A percentile compares a stretch with the other conserved stretches of the same genome.
These are phyloP conservation scores for Globisporangium recalcitrans DNA, from an alignment of 352 stramenopile genomes.

Conservation along the genomic window DNA sequence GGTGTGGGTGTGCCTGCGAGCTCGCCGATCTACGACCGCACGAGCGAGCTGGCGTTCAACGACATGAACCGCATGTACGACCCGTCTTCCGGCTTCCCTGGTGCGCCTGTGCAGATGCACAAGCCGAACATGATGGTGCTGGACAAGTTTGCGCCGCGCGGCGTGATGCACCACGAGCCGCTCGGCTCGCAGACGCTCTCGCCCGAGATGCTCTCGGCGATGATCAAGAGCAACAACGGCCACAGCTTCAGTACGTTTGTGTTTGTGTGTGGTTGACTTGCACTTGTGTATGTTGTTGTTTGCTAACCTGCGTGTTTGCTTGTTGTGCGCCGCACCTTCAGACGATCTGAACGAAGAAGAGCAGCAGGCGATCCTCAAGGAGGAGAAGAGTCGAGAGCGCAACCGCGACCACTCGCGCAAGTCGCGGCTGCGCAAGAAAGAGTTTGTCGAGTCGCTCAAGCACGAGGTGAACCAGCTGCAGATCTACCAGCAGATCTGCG, in stretches of 20 bases:
- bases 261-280: background rate
- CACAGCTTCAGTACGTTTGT: constrained; percentile 40
- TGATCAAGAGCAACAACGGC: constrained; percentile 77
- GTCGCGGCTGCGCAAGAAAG: constrained; percentile 92
- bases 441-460: constrained; percentile 93
- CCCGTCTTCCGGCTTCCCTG: constrained; percentile 40
- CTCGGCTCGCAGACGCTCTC: constrained; percentile 75
- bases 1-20: constrained; percentile 24
- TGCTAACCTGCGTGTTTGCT: background rate
- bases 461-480: constrained; percentile 76
- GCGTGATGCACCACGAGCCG: constrained; percentile 28
- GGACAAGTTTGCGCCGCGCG: constrained; percentile 16
- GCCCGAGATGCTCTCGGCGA: constrained; percentile 71
- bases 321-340: constrained; percentile 13
- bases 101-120: constrained; percentile 39
- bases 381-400: constrained; percentile 84
- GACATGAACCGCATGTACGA: constrained; percentile 73
- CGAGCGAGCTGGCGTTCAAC: constrained; percentile 55
- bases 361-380: constrained; percentile 71
- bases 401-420: constrained; percentile 95
- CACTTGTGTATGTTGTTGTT: background rate
- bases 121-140: constrained; percentile 24
- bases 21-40: constrained; percentile 43
- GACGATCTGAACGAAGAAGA: constrained; percentile 81
- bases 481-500: constrained; percentile 83